phyloP scores from a whole-genome alignment of 768 basidiomycete genomes.

The Serpula lacrymans region DNA sequence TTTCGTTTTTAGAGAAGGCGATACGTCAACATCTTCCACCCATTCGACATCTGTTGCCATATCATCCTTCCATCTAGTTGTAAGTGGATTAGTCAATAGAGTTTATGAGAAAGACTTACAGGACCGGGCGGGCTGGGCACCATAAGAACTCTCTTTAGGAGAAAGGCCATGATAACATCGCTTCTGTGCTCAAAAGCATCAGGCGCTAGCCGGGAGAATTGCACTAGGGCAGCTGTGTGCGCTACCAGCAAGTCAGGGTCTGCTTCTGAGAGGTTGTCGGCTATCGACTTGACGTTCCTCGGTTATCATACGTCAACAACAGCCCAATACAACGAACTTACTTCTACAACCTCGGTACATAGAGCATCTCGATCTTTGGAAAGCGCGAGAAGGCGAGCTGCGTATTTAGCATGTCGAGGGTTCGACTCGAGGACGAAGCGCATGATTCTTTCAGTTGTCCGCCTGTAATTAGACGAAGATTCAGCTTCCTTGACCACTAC shows the following conservation, averaged over 20 bases:
- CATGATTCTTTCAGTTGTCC: conserved; percentile 60
- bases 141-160: conserved; percentile 72
- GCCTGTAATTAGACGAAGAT: conserved; percentile 38
- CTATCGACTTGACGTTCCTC: too few species aligned
- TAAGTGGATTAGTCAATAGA: background rate
- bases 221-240: conserved; percentile 67
- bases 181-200: conserved; percentile 77
- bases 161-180: conserved; percentile 66
- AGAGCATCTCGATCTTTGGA: conserved; percentile 48
- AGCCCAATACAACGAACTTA: conserved; percentile 36
- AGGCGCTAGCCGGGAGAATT: conserved; percentile 66
- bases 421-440: conserved; percentile 59
- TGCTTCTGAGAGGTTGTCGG: conserved; percentile 44
- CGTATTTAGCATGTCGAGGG: conserved; percentile 77
- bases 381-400: conserved; percentile 68
- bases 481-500: background rate
- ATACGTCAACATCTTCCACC: conserved; percentile 64
- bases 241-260: conserved; percentile 55
- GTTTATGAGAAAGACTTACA: conserved; percentile 34
- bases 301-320: too few species aligned
- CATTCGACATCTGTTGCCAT: conserved; percentile 71
- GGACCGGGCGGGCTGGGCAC: conserved; percentile 41
- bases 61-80: conserved; percentile 41
- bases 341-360: conserved; percentile 61
- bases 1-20: conserved; percentile 61